Evolutionary conservation across 495 filamentous ascomycete species (phyloP), one percentile per base, ranked within the genome.

Genomic region (Amniculicola lignicola): DNA sequence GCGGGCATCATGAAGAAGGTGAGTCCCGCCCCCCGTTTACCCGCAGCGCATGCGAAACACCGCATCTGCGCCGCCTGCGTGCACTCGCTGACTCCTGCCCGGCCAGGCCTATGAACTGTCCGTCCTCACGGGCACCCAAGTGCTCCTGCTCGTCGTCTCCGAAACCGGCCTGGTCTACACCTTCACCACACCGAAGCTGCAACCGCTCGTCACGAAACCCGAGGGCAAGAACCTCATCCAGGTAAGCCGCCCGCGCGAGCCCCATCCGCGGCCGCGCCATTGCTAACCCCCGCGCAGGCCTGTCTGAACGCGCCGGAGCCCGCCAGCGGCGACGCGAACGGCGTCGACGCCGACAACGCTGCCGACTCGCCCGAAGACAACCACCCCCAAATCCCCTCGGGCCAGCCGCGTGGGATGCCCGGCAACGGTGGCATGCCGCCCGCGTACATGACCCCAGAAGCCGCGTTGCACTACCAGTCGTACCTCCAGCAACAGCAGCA

Each of bases 1-100:
- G 93, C 93, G 54, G 93, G 93, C 67, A 99, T 99, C 75, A 99
- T 99, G 93, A 99, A 99, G 82, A 99, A 99, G 91, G 93, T 96
- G 45, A 44, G 48, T 51, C 36, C 14, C 15, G 4, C 15, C 50
- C 37, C 9, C 37, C 16, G 10, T 39, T 54, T 31, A 44, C 40
- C 48, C 67, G 58, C 57, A 56, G 51, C 49, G 51, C 61, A 64
- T 55, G 50, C 57, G 52, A 55, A 56, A 63, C 47, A 37, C 21
- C 31, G 50, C 18, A 46, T 41, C 21, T 51, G 12, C 45, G 44
- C n/a, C n/a, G n/a, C 39, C 16, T n/a, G 6, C 22, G 29, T 37
- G 14, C 21, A 11, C 23, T 53, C 48, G 63, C 59, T 62, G 45
- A 51, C 55, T 22, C 31, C 25, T 46, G 15, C 49, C 57, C 54